Evolutionary conservation across 73 alveolate genomes (phyloP).

Genomic region (Uronychia setigera): DNA sequence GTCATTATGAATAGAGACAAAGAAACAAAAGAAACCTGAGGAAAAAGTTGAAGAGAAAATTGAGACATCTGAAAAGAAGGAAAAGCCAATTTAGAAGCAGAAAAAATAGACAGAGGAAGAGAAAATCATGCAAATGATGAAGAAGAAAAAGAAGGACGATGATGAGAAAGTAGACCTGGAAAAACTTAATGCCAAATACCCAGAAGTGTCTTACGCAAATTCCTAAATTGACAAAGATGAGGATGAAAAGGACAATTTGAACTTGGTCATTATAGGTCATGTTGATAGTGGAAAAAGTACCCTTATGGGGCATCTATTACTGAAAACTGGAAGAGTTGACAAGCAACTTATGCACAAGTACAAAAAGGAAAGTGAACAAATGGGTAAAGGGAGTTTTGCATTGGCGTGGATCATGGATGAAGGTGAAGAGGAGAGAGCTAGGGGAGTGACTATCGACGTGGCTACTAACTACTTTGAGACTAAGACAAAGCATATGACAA

Average conservation of each 20-base stretch:
- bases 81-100: slow-evolving; percentile 26
- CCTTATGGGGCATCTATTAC: slow-evolving; percentile 92
- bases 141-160: slow-evolving; percentile 2
- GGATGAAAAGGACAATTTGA: slow-evolving; percentile 72
- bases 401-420: slow-evolving; percentile 96
- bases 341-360: slow-evolving; percentile 62
- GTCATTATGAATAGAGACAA: slow-evolving; percentile 6
- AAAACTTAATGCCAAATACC: slow-evolving; percentile 31
- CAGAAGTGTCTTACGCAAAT: slow-evolving; percentile 47
- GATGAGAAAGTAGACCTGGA: slow-evolving; percentile 19
- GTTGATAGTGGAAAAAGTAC: slow-evolving; percentile 98
- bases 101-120: not conserved
- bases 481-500: slow-evolving; percentile 69
- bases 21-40: not conserved
- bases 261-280: slow-evolving; percentile 94
- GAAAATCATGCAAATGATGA: slow-evolving; percentile 5
- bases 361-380: slow-evolving; percentile 62
- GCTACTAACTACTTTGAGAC: slow-evolving; percentile 87
- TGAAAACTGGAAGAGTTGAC: slow-evolving; percentile 61
- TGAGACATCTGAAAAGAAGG: not conserved
- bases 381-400: slow-evolving; percentile 76
- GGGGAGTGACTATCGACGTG: slow-evolving; percentile 99
- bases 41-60: slow-evolving; percentile 7
- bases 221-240: not conserved
- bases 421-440: slow-evolving; percentile 87